phyloP scores from a whole-genome alignment of 1,139 yeast genomes.

The Candida neerlandica region DNA sequence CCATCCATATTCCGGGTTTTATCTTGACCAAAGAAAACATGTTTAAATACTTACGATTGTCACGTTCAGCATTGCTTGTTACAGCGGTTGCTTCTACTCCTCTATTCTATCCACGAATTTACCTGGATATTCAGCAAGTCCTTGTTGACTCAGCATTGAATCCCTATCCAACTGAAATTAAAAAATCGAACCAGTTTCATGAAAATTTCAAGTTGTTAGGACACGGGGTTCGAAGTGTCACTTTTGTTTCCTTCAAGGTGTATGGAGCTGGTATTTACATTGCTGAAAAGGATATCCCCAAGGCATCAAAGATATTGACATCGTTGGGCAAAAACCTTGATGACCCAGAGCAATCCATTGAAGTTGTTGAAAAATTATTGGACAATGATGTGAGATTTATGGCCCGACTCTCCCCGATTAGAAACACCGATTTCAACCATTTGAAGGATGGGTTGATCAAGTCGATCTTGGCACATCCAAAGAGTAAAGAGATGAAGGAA shows the following conservation, averaged over 20 bases:
- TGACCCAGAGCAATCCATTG: constrained; percentile 41
- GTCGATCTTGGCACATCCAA: constrained; percentile 63
- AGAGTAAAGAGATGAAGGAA: constrained; percentile 38
- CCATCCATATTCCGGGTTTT: no score
- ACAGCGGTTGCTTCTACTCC: constrained; percentile 10
- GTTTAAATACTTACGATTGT: constrained; percentile 4
- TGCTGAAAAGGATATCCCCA: constrained; percentile 55
- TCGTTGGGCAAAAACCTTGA: constrained; percentile 24
- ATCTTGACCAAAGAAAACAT: no score
- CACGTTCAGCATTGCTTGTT: constrained; percentile 11
- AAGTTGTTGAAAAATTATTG: constrained; percentile 56
- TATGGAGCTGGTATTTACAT: constrained; percentile 85
- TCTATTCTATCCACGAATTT: constrained; percentile 6
- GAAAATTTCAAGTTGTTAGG: constrained; percentile 61
- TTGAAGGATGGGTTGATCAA: constrained; percentile 87
- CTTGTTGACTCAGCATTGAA: constrained; percentile 53
- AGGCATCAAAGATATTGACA: constrained; percentile 46
- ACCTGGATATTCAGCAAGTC: constrained; percentile 21
- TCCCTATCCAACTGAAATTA: constrained; percentile 49
- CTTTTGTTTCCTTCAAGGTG: constrained; percentile 81
- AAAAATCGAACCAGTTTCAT: constrained; percentile 20
- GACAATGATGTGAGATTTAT: constrained; percentile 63
- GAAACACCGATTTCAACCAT: constrained; percentile 89
- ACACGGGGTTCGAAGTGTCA: constrained; percentile 78
- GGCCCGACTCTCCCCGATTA: constrained; percentile 79